Conservation (phyloP, 148 eudicot species). For the Salicornia ramosissima region DNA sequence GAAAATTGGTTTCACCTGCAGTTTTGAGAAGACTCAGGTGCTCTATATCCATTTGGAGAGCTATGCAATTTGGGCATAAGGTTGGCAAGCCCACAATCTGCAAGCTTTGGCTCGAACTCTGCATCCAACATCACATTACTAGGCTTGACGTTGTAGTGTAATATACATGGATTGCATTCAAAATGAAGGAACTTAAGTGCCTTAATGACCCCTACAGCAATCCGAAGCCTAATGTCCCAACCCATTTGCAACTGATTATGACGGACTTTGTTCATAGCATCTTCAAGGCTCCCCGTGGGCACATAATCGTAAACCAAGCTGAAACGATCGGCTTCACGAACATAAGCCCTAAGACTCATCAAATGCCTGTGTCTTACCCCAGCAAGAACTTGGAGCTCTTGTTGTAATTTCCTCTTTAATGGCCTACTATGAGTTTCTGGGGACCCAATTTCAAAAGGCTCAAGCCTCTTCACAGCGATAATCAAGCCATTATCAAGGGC, state of each 20-base stretch:
- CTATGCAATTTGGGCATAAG: conserved; percentile 46
- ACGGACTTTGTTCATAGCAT: conserved; percentile 57
- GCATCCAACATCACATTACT: conserved; percentile 75
- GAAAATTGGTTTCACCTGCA: conserved; percentile 43
- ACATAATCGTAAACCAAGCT: conserved; percentile 66
- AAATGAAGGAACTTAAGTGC: conserved; percentile 80
- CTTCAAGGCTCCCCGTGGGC: conserved; percentile 71
- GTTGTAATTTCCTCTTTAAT: conserved; percentile 54
- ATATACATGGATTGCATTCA: conserved; percentile 44
- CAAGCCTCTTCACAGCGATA: conserved; percentile 72
- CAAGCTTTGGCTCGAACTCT: conserved; percentile 67
- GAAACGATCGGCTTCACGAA: conserved; percentile 48
- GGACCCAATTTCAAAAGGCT: conserved; percentile 41
- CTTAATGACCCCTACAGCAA: conserved; percentile 78
- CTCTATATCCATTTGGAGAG: conserved; percentile 44
- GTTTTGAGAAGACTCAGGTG: conserved; percentile 71
- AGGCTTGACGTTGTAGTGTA: conserved; percentile 80
- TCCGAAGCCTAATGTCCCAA: conserved; percentile 73
- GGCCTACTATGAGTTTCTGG: conserved; percentile 35
- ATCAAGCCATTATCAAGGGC: conserved; percentile 67
- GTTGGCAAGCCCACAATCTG: conserved; percentile 68
- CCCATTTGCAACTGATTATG: conserved; percentile 53
- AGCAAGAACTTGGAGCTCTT: conserved; percentile 60
- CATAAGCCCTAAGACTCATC: conserved; percentile 80
- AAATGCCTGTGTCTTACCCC: conserved; percentile 65